Evolutionary conservation across 768 basidiomycete species (phyloP), one percentile per base, ranked within the genome.

Genomic region (Dioszegia crocea): DNA sequence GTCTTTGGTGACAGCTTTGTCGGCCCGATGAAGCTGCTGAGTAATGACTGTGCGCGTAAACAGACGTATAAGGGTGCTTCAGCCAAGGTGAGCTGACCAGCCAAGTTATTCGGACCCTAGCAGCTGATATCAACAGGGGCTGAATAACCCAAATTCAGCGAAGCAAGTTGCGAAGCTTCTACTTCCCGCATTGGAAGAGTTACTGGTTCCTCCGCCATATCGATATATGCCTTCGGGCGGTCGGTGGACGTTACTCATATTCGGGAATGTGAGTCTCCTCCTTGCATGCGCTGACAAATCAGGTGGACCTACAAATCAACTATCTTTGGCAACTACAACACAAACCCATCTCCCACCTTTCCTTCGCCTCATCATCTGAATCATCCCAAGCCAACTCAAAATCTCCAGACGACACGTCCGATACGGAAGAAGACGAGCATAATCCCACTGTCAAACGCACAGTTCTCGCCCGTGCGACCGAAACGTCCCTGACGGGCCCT

Each of bases 261-360:
- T 73, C 39, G 71, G 71, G 3, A 73, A 73, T 59, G 71, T 70
- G 21, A 70, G 71, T 36, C 17, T 43, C 36, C 8, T 16, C 36
- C 1, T 17, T 24, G 4, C 9, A 17, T 41, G 39, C 4, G 11
- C 41, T 44, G 3, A n/a, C 43, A 40, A 6, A 29, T 24, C 56
- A 73, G 71, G 71, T 73, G 50, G 71, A 73, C 46, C 60, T 73
- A n/a, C 71, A 73, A 43, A 70, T 73, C 51, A 73, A 73, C 60
- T 73, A 73, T 47, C 63, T 73, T 24, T 73, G 64, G 62, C 68
- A 73, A 49, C 60, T 73, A 14, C 60, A 65, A 23, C 57, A 66
- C 23, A 73, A 70, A 56, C 61, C 63, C 2, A 51, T 73, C 30
- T 63, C 71, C 2, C 26, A 45, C 23, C 26, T 55, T 3, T 68